Conservation (phyloP, 495 filamentous ascomycete genomes). For the Lasiosphaeria hispida region DNA sequence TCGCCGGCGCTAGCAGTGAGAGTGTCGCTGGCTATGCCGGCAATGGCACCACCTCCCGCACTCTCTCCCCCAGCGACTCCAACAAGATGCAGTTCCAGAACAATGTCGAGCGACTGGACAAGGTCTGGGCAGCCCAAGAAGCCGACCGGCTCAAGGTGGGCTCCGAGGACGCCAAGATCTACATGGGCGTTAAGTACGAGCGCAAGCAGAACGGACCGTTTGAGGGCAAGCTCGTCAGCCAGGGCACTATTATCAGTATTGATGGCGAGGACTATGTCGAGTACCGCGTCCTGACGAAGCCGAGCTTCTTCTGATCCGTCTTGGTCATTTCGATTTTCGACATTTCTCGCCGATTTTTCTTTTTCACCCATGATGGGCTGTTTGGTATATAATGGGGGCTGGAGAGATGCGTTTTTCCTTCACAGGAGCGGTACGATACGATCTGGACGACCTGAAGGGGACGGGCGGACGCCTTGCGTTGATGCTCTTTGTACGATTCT, state of each 20-base stretch:
- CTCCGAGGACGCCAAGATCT: constrained; percentile 48
- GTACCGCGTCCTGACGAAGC: constrained; percentile 55
- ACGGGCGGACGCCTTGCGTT: too few relatives aligned
- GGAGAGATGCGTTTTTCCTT: too few relatives aligned
- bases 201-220: constrained; percentile 52
- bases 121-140: constrained; percentile 48
- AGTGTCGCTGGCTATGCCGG: neutral
- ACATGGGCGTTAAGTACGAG: constrained; percentile 53
- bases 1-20: neutral
- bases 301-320: constrained; percentile 42
- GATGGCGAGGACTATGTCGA: constrained; percentile 59
- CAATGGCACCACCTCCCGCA: too few relatives aligned
- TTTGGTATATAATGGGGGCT: too few relatives aligned
- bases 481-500: too few relatives aligned
- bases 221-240: constrained; percentile 50
- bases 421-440: too few relatives aligned
- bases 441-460: too few relatives aligned
- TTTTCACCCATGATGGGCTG: too few relatives aligned
- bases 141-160: constrained; percentile 37
- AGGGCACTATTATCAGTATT: constrained; percentile 51
- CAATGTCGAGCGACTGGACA: constrained; percentile 43
- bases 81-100: constrained; percentile 39
- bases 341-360: too few relatives aligned
- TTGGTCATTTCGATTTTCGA: neutral
- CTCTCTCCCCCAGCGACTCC: constrained; percentile 4